Evolutionary conservation across 805 yeast genomes (phyloP).

Genomic region (Maudiozyma pseudohumilis): DNA sequence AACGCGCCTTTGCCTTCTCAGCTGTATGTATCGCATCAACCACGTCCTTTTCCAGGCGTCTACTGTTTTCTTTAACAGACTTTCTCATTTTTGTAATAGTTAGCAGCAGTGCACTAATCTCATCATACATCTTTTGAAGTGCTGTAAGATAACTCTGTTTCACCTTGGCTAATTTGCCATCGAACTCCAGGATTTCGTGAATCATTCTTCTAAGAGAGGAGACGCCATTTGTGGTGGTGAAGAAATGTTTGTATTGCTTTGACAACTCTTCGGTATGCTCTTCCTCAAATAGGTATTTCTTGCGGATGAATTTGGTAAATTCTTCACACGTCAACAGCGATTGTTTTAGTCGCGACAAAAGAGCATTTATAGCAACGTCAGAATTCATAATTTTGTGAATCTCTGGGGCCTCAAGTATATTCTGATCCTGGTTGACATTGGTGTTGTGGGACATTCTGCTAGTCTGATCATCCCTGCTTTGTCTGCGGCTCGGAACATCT

Average conservation of each 20-base stretch:
- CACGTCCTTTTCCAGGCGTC: slow-evolving; percentile 75
- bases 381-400: slow-evolving; percentile 46
- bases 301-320: slow-evolving; percentile 65
- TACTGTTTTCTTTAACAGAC: slow-evolving; percentile 68
- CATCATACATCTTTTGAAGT: slow-evolving; percentile 77
- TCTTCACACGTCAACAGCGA: slow-evolving; percentile 78
- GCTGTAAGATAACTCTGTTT: slow-evolving; percentile 71
- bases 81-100: slow-evolving; percentile 69
- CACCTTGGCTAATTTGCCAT: slow-evolving; percentile 64
- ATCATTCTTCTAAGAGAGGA: slow-evolving; percentile 53
- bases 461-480: not conserved
- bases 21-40: slow-evolving; percentile 72
- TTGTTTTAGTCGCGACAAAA: slow-evolving; percentile 67
- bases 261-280: slow-evolving; percentile 67
- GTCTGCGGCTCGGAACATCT: not conserved
- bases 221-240: slow-evolving; percentile 12
- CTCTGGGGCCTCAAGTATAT: slow-evolving; percentile 32
- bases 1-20: slow-evolving; percentile 76
- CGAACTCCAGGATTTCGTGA: slow-evolving; percentile 62
- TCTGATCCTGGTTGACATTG: not conserved
- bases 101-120: slow-evolving; percentile 57
- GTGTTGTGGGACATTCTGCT: not conserved
- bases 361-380: slow-evolving; percentile 68
- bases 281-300: slow-evolving; percentile 67
- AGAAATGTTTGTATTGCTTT: slow-evolving; percentile 50